These are phyloP conservation scores for Malus hybrid DNA, from an alignment of 331 rosid species.

Conservation along the genomic window DNA sequence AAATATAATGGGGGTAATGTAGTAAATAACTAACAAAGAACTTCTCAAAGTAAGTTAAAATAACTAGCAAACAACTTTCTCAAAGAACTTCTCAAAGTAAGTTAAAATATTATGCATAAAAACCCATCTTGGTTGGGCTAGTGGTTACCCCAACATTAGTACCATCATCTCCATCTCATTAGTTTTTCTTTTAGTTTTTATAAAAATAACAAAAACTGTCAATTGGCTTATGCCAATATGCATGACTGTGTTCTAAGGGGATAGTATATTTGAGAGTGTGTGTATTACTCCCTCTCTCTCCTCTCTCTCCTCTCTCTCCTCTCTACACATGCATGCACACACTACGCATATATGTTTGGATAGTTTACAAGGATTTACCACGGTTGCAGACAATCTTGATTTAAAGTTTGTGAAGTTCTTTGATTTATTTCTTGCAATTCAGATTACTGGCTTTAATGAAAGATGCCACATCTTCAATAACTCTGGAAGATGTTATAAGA, in stretches of 20 bases:
- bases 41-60: too few relatives aligned
- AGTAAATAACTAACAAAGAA: neutral
- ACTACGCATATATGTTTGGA: neutral
- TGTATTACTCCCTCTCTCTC: neutral
- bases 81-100: too few relatives aligned
- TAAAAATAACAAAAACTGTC: too few relatives aligned
- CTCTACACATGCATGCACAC: neutral
- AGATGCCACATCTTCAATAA: conserved; percentile 52
- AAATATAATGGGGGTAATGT: neutral
- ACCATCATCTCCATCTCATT: neutral
- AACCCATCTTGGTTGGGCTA: neutral
- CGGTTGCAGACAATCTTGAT: neutral
- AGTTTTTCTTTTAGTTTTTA: neutral
- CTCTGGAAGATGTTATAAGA: conserved; percentile 45
- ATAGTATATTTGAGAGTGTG: neutral
- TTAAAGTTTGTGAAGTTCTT: neutral
- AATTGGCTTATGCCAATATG: neutral
- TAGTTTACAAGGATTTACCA: neutral
- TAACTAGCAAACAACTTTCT: too few relatives aligned
- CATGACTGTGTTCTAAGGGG: too few relatives aligned
- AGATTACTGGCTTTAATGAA: conserved; percentile 60
- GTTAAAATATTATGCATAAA: neutral
- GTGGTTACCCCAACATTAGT: neutral
- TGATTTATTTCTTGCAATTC: conserved; percentile 20
- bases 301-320: neutral